Percentiles rank a stretch among this genome's conserved stretches.
These are phyloP conservation scores for Bryoglossum gracile DNA, from an alignment of 495 filamentous ascomycete species.

Conservation along the genomic window DNA sequence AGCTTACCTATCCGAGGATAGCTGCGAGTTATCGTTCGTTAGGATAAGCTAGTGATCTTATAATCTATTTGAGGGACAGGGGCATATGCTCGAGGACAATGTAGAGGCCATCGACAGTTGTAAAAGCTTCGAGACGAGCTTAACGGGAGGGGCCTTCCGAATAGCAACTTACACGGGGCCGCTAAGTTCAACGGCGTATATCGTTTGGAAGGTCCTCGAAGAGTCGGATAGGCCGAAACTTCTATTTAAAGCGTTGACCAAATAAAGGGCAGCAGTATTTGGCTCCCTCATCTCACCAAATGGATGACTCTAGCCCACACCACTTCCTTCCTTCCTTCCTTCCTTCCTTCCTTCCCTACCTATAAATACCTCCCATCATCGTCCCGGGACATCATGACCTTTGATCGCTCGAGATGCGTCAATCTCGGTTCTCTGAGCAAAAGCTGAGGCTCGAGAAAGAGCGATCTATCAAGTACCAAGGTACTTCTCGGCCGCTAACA, in stretches of 20 bases:
- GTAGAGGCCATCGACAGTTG: conserved; percentile 14
- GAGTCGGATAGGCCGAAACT: too few relatives aligned
- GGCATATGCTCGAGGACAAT: conserved; percentile 22
- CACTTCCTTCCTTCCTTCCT: too few relatives aligned
- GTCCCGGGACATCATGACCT: too few relatives aligned
- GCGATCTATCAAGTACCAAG: conserved; percentile 7
- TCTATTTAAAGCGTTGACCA: too few relatives aligned
- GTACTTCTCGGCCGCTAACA: conserved; percentile 5
- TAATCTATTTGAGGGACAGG: conserved; percentile 22
- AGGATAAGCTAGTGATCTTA: conserved; percentile 20
- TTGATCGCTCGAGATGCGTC: background rate
- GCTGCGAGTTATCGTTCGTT: conserved; percentile 25
- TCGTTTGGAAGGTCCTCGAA: too few relatives aligned
- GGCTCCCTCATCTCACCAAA: too few relatives aligned
- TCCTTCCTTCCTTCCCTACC: too few relatives aligned
- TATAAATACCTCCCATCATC: too few relatives aligned
- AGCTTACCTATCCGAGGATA: conserved; percentile 26
- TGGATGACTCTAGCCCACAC: too few relatives aligned
- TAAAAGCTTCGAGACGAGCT: conserved; percentile 21
- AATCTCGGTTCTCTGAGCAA: background rate
- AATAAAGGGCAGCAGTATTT: too few relatives aligned
- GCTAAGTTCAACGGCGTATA: conserved; percentile 13
- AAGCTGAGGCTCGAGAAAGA: conserved; percentile 8
- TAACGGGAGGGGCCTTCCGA: conserved; percentile 11
- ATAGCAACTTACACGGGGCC: conserved; percentile 11